phyloP scores from a whole-genome alignment of 495 filamentous ascomycete genomes.

The Trichoderma gamsii region DNA sequence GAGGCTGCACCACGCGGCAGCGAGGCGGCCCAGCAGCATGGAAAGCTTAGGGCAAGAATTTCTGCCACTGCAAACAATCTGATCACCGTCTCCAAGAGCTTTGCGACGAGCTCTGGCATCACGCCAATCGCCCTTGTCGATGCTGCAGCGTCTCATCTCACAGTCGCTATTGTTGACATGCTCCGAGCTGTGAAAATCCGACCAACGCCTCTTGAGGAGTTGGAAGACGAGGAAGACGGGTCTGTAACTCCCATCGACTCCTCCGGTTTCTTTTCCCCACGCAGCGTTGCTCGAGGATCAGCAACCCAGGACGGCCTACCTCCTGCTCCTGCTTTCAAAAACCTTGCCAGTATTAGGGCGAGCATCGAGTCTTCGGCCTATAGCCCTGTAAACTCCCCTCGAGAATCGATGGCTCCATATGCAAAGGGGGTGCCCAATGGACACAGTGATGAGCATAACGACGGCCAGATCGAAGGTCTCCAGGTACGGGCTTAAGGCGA shows the following conservation, averaged over 20 bases:
- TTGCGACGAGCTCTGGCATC: constrained; percentile 71
- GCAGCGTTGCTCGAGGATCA: constrained; percentile 32
- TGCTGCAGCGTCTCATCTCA: constrained; percentile 90
- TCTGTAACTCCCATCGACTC: constrained; percentile 48
- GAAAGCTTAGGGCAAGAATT: constrained; percentile 69
- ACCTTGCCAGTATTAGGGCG: constrained; percentile 35
- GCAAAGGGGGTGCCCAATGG: constrained; percentile 29
- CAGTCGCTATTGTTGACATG: constrained; percentile 77
- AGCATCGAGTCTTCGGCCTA: constrained; percentile 50
- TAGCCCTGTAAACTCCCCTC: constrained; percentile 48
- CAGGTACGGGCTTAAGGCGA: constrained; percentile 1
- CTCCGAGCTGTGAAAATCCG: constrained; percentile 78
- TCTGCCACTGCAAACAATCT: constrained; percentile 92
- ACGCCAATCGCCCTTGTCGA: constrained; percentile 91
- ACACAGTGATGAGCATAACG: constrained; percentile 23
- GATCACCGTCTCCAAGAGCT: constrained; percentile 90
- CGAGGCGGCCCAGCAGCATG: constrained; percentile 37
- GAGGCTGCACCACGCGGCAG: constrained; percentile 45
- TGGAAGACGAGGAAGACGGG: constrained; percentile 69
- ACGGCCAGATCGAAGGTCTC: background rate
- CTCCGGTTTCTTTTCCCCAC: constrained; percentile 47
- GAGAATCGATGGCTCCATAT: constrained; percentile 39
- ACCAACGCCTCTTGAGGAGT: constrained; percentile 62
- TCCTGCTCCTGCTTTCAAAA: constrained; percentile 45
- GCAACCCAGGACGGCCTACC: constrained; percentile 34